Evolutionary conservation across 2,329 filamentous ascomycete genomes (phyloP), one percentile per base, ranked within the genome.

Genomic region (Aureobasidium melanogenum): DNA sequence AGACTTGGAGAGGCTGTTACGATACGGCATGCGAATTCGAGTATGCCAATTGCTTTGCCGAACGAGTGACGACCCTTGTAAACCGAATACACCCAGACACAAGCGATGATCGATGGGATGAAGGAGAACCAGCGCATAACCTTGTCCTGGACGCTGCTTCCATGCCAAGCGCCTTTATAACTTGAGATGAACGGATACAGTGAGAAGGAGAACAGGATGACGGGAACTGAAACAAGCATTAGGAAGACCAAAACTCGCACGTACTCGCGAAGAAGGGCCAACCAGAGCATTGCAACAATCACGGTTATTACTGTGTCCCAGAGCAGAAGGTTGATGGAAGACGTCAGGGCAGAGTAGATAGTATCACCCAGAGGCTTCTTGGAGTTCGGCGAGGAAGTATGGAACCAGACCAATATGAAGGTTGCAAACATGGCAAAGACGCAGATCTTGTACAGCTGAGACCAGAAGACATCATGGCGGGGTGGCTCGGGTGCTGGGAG

Each of bases 261-360:
- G 73, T 96, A 97, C 5, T 91, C 94, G 51, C 91, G 84, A 51
- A 99, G 79, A 1, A 95, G 80, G 1, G 92, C 89, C 64, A 99
- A 83, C 94, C 94, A 99, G 28, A 97, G 74, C 38, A 97, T 79
- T 1, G 93, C 93, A 22, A 97, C 89, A 38, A 95, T 79, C 41
- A 97, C 79, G 0, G 94, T 88, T n/a, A 97, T 87, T 19, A 97
- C 73, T 0, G 94, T 97, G 74, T 97, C 95, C 57, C 94, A 85
- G 1, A 90, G 89, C 44, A 99, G 84, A 66, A 97, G 87, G 70
- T 94, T 87, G 69, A 95, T 94, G 0, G 92, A 97, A 55, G 86
- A 85, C 67, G 89, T 87, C 38, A 99, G 77, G 5, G 90, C 91
- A 15, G 88, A 91, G 74, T 99, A 99, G 62, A 99, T 91, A 1